phyloP scores from a whole-genome alignment of 345 rosid genomes.

The Sisymbrium altissimum region DNA sequence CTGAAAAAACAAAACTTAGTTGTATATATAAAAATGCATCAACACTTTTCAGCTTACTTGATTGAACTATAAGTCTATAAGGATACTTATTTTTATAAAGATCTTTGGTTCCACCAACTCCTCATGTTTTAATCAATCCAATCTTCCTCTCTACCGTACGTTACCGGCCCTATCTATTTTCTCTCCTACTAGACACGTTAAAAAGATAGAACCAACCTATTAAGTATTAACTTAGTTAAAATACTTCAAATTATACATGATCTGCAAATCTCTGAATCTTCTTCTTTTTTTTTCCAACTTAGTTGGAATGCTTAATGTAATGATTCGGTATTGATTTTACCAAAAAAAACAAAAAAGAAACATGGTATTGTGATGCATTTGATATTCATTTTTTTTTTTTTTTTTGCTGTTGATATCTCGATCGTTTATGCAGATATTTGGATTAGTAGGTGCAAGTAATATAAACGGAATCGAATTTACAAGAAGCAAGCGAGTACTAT shows the following conservation, averaged over 20 bases:
- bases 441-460: background rate
- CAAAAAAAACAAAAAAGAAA: too few species aligned
- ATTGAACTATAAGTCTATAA: slow-evolving; percentile 12
- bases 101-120: slow-evolving; percentile 31
- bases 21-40: slow-evolving; percentile 1
- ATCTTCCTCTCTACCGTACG: slow-evolving; percentile 31
- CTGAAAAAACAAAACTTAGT: slow-evolving; percentile 3
- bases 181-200: slow-evolving; percentile 22
- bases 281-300: background rate
- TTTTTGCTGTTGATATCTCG: too few species aligned
- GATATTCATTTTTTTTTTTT: too few species aligned
- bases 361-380: background rate
- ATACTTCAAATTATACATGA: background rate
- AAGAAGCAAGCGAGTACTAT: background rate
- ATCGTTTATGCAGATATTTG: too few species aligned
- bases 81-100: slow-evolving; percentile 9
- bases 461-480: background rate
- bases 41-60: slow-evolving; percentile 18
- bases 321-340: background rate
- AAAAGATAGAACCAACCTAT: background rate
- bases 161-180: slow-evolving; percentile 16
- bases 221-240: background rate
- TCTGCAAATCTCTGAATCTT: background rate
- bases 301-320: background rate
- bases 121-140: slow-evolving; percentile 23